Evolutionary conservation across 2,329 filamentous ascomycete genomes (phyloP), one percentile per base, ranked within the genome.

Genomic region (Arthrobotrys iridis): DNA sequence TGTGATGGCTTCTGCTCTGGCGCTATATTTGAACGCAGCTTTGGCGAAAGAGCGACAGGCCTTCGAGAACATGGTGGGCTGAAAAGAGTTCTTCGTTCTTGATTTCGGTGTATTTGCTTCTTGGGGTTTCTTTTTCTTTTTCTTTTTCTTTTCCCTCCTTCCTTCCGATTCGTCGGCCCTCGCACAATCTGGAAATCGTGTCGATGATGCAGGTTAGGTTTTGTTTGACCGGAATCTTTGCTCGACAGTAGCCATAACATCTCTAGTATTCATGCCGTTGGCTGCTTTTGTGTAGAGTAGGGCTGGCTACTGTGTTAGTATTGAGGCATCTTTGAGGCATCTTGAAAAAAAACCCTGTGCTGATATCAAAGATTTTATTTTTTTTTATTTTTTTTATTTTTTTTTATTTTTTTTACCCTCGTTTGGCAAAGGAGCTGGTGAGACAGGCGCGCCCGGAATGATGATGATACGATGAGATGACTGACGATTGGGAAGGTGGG

Each of bases 1-100:
- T 73, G 68, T 73, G 68, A 73, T 73, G 68, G 58, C 58, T 71
- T 52, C 35, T 70, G 65, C 43, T 63, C 52, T 66, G 68, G 68
- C 68, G 68, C 68, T 73, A 65, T 73, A 65, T 73, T 73, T 73
- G 68, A 65, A 58, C 52, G 68, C 59, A 59, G 41, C 50, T 73
- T 62, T 55, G 68, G 68, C 60, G 59, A 73, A 59, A 66, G 59
- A 65, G 68, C 68, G 68, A 73, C 68, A 73, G 68, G 68, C 68
- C 60, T 50, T 48, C 66, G 60, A 73, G 68, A 73, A 73, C 67
- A 66, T 66, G 68, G 68, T 73, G 68, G 68, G 68, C 68, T 73
- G 68, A 64, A 64, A 57, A 58, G 41, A 40, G 15, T 48, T 60
- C 43, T 43, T 58, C 40, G 46, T 50, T 45, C 48, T 62, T 52